Base-by-base conservation (phyloP, 2,329 filamentous ascomycete species). In the Thelonectria discophora region DNA sequence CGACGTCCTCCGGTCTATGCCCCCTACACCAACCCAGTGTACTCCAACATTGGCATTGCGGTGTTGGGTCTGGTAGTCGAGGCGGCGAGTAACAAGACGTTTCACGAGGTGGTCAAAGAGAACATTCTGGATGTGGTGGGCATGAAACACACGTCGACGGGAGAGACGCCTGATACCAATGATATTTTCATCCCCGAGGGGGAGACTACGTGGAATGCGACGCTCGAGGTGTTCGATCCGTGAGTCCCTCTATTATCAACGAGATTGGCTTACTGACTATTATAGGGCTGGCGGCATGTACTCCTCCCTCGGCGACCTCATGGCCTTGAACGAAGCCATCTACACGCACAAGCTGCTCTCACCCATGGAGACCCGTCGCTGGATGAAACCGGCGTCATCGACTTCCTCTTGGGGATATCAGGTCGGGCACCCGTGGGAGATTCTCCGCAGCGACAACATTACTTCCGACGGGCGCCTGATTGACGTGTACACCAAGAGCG, bases 391-490 rank as follows among this genome's bases (percentile, higher is more conserved):
- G 3, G 69, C 72, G 3, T 67, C 74, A 6, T 74, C 75, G 65
- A 81, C 78, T 1, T 76, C 76, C 0, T 75, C 73, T 3, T 70
- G 72, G 56, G 75, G 74, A 3, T 73, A 75, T 42, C 74, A 76
- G 24, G 72, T 83, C 32, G 82, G 81, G 8, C 75, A 74, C 6
- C 80, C 81, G 0, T 84, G 81, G 81, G 81, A 84, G 65, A 84
- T 84, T 49, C 71, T 77, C 21, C 78, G 78, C 30, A 66, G 71
- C 30, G 68, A 77, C 54, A 74, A 73, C 64, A 60, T 79, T 30
- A 77, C 77, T 5, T 63, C 70, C 0, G 77, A 79, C 59, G 73
- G 76, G 24, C 77, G 79, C 3, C 65, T 80, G 1, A 69, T 83
- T 13, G 81, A 84, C 24, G 54, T 84, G 2, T 83, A 82, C 69